Conservation (phyloP, 345 rosid genomes). For the Schrenkiella parvula region DNA sequence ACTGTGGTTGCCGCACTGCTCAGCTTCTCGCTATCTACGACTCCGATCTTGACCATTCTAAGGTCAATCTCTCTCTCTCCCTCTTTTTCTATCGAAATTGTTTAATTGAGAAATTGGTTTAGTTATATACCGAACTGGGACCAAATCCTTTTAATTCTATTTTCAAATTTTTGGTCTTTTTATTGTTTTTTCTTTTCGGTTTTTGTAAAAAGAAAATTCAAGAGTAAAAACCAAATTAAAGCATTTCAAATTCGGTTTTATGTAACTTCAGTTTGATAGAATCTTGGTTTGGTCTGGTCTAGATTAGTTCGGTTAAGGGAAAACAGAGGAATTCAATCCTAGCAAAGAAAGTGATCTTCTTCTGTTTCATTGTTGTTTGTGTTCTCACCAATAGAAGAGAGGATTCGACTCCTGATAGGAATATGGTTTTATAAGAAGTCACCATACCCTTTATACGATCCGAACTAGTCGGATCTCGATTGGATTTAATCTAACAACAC, state of each 20-base stretch:
- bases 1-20: constrained; percentile 66
- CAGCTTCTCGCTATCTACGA: constrained; percentile 93
- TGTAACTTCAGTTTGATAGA: too few relatives aligned
- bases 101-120: constrained; percentile 3
- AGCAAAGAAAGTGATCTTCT: constrained; percentile 21
- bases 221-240: too few relatives aligned
- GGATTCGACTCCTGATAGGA: too few relatives aligned
- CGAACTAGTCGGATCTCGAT: background rate
- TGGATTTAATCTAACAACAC: background rate
- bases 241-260: too few relatives aligned
- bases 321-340: constrained; percentile 72
- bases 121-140: constrained; percentile 10
- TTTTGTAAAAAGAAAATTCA: too few relatives aligned
- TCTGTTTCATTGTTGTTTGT: too few relatives aligned
- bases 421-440: too few relatives aligned
- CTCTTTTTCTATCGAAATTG: background rate
- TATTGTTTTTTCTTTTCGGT: too few relatives aligned
- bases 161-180: too few relatives aligned
- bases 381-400: too few relatives aligned
- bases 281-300: too few relatives aligned
- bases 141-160: background rate
- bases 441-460: background rate
- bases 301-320: too few relatives aligned
- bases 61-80: constrained; percentile 43
- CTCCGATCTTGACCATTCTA: constrained; percentile 79